Evolutionary conservation across 2,329 filamentous ascomycete species (phyloP).

Genomic region (Ustulina deusta): DNA sequence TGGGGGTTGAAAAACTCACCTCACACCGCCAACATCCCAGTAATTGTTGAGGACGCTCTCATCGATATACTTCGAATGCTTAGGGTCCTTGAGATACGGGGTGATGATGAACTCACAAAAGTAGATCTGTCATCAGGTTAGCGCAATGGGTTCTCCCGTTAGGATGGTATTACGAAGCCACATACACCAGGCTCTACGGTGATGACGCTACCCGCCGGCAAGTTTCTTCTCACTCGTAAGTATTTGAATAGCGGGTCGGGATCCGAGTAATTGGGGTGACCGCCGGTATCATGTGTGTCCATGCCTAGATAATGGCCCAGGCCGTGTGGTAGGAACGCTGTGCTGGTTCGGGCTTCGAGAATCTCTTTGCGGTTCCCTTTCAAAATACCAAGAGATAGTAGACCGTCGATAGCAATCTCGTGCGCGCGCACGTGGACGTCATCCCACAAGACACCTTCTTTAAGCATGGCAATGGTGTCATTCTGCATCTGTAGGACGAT

Average conservation of each 20-base stretch:
- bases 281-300: slow-evolving; percentile 90
- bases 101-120: slow-evolving; percentile 92
- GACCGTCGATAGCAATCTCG: slow-evolving; percentile 81
- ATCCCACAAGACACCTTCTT: slow-evolving; percentile 82
- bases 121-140: slow-evolving; percentile 70
- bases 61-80: slow-evolving; percentile 82
- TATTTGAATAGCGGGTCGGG: slow-evolving; percentile 88
- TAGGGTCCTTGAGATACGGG: slow-evolving; percentile 79
- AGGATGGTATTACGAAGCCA: neutral
- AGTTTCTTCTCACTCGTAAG: slow-evolving; percentile 78
- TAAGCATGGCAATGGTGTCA: slow-evolving; percentile 78
- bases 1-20: slow-evolving; percentile 56
- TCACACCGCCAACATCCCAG: slow-evolving; percentile 83
- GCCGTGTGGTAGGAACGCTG: slow-evolving; percentile 92
- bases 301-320: slow-evolving; percentile 92
- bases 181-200: slow-evolving; percentile 91
- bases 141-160: neutral
- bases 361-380: slow-evolving; percentile 77
- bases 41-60: slow-evolving; percentile 78
- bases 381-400: slow-evolving; percentile 81
- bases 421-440: slow-evolving; percentile 85
- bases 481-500: slow-evolving; percentile 90
- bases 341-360: slow-evolving; percentile 80
- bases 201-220: slow-evolving; percentile 85
- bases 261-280: slow-evolving; percentile 82